Conservation (phyloP, 1,139 yeast species). For the Yamadazyma songkhlaensis region DNA sequence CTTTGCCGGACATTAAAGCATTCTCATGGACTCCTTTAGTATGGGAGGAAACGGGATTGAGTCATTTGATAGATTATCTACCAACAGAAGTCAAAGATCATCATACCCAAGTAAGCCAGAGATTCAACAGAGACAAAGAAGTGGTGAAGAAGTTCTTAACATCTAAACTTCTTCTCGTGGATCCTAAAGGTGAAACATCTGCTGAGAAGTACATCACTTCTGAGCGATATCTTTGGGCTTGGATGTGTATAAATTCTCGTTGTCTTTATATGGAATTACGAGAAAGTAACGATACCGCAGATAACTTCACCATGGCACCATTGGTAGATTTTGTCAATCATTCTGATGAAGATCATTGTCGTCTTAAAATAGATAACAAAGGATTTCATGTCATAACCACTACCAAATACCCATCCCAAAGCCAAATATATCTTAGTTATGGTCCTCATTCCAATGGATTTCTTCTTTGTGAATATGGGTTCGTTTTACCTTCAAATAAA, state of each 20-base stretch:
- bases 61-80: slow-evolving; percentile 27
- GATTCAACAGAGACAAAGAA: slow-evolving; percentile 39
- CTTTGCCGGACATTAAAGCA: slow-evolving; percentile 53
- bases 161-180: slow-evolving; percentile 9
- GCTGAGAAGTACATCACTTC: slow-evolving; percentile 10
- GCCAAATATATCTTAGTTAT: slow-evolving; percentile 71
- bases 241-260: slow-evolving; percentile 89
- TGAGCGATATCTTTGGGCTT: slow-evolving; percentile 55
- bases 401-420: slow-evolving; percentile 33
- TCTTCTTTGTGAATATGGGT: slow-evolving; percentile 84
- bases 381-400: slow-evolving; percentile 55
- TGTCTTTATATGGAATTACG: slow-evolving; percentile 79
- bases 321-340: slow-evolving; percentile 88
- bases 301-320: slow-evolving; percentile 89
- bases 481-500: slow-evolving; percentile 50
- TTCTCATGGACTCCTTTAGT: slow-evolving; percentile 48
- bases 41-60: slow-evolving; percentile 41
- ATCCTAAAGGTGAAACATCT: not conserved
- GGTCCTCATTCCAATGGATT: slow-evolving; percentile 89
- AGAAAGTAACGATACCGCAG: slow-evolving; percentile 43
- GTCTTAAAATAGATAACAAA: slow-evolving; percentile 39
- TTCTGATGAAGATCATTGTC: slow-evolving; percentile 52
- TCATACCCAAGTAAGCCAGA: slow-evolving; percentile 30
- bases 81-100: slow-evolving; percentile 38
- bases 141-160: slow-evolving; percentile 23